Evolutionary conservation across 2,329 filamentous ascomycete species (phyloP), one percentile per base, ranked within the genome.

Genomic region (Botrytis squamosa): DNA sequence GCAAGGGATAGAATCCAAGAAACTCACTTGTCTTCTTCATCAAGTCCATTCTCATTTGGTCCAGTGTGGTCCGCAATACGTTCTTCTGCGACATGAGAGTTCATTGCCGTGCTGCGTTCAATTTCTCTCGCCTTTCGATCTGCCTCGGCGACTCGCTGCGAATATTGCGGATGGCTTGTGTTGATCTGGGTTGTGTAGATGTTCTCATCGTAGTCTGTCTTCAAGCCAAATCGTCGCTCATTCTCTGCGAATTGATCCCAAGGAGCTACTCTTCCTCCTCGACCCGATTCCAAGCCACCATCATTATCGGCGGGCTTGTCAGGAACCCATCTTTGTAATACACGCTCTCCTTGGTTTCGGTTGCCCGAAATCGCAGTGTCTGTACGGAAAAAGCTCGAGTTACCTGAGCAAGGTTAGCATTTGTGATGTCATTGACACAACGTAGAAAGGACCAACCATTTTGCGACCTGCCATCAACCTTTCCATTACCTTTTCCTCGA

Each of bases 241-340:
- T 98, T 98, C 76, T 89, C 91, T 74, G 93, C 92, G 80, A 99
- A 99, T 82, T 99, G 96, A 81, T 99, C 95, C 96, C 96, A 99
- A 16, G 84, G 85, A 64, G 77, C 78, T 42, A 80, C 82, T 25
- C 79, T 80, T 40, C 83, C 66, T 44, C 81, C 66, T 49, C 81
- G 82, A 20, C 80, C 80, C 36, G 83, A 69, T 79, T 96, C 94
- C 38, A 98, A 86, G 66, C 92, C 91, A 77, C 93, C 86, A 80
- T 95, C 91, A 59, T 88, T 82, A 42, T 87, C 87, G 75, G 91
- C 90, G 7, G 85, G 82, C 25, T 87, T 82, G 77, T 90, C 91
- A 10, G 93, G 90, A 72, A 94, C 89, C 94, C 95, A 98, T 78
- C 88, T 91, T 81, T 97, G 91, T 59, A 98, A 86, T 70, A 89